Evolutionary conservation across 1,139 yeast species (phyloP).

Genomic region (Suhomyces ambrosiae): DNA sequence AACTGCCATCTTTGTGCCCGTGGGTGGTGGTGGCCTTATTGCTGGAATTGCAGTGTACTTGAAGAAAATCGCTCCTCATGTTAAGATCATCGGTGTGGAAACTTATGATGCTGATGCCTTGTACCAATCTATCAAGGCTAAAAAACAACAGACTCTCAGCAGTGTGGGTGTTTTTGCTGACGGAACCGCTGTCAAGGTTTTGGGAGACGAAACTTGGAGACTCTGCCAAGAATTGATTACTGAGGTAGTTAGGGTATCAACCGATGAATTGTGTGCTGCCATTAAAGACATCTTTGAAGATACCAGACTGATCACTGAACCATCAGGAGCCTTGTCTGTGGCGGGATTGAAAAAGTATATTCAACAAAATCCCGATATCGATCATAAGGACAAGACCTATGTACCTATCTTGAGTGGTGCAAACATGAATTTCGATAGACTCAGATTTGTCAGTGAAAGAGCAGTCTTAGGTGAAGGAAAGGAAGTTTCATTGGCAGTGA

Average conservation of each 20-base stretch:
- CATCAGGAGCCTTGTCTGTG: constrained; percentile 94
- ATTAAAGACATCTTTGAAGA: constrained; percentile 96
- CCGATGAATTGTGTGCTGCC: constrained; percentile 98
- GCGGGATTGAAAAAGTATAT: constrained; percentile 92
- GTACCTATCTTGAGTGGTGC: constrained; percentile 94
- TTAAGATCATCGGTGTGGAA: constrained; percentile 93
- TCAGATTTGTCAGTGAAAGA: constrained; percentile 96
- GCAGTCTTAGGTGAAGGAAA: constrained; percentile 97
- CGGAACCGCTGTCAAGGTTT: constrained; percentile 93
- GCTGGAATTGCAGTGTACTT: constrained; percentile 89
- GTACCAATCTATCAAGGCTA: constrained; percentile 64
- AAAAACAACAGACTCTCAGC: constrained; percentile 56
- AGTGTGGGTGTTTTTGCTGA: constrained; percentile 98
- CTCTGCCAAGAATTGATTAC: constrained; percentile 78
- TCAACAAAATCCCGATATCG: constrained; percentile 61
- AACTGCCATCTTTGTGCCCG: constrained; percentile 86
- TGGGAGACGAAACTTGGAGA: constrained; percentile 91
- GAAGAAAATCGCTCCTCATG: constrained; percentile 96
- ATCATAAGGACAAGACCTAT: constrained; percentile 72
- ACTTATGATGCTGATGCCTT: constrained; percentile 94
- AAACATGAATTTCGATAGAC: constrained; percentile 94
- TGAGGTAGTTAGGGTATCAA: constrained; percentile 81
- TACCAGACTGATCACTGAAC: constrained; percentile 91
- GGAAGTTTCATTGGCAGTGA: constrained; percentile 87
- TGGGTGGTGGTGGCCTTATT: constrained; percentile 97